phyloP scores from a whole-genome alignment of 164 flowering plant genomes.

The Annona cherimola region DNA sequence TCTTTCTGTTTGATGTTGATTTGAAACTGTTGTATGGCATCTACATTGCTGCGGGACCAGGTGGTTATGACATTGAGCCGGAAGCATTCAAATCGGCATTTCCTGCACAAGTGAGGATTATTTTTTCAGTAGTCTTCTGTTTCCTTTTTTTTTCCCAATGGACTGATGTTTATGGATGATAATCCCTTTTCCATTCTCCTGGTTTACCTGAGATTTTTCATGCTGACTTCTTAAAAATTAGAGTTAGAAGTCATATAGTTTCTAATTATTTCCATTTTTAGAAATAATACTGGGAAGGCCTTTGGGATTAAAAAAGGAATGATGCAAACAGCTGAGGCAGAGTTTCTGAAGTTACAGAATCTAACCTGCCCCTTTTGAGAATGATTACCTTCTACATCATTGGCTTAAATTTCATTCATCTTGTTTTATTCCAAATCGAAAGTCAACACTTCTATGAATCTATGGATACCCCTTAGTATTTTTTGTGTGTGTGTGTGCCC shows the following conservation, averaged over 20 bases:
- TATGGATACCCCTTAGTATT: too few relatives aligned
- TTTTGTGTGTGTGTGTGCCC: too few relatives aligned
- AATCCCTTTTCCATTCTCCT: background rate
- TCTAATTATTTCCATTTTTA: background rate
- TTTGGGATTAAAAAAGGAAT: too few relatives aligned
- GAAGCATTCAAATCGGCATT: constrained; percentile 53
- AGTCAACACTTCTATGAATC: too few relatives aligned
- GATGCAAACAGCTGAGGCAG: background rate
- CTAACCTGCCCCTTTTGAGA: background rate
- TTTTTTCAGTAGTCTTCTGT: background rate
- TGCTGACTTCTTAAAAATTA: background rate
- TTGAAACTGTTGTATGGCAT: constrained; percentile 53
- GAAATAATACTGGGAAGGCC: background rate
- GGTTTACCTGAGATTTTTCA: background rate
- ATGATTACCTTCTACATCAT: too few relatives aligned
- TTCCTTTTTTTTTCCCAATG: background rate
- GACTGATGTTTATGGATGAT: background rate
- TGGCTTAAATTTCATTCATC: too few relatives aligned
- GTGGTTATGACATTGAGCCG: constrained; percentile 52
- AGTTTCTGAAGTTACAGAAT: background rate
- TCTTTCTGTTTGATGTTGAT: constrained; percentile 55
- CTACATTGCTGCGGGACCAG: constrained; percentile 51
- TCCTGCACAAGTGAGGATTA: constrained; percentile 49
- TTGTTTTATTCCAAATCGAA: too few relatives aligned
- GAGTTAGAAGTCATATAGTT: background rate